These are phyloP conservation scores for Corchorus olitorius DNA, from an alignment of 345 rosid genomes.

Conservation along the genomic window DNA sequence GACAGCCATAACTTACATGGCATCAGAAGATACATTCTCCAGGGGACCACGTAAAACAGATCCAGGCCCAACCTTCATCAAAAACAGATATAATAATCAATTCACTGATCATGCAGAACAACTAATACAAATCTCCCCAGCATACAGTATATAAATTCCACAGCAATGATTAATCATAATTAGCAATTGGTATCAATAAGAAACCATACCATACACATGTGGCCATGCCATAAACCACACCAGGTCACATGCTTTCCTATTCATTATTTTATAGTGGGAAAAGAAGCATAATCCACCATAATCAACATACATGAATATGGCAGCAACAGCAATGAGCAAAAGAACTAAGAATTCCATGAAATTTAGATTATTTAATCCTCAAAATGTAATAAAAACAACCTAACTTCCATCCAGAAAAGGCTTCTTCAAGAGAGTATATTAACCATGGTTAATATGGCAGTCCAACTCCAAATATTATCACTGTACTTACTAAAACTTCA, in stretches of 20 bases:
- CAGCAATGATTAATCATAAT: background rate
- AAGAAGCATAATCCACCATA: background rate
- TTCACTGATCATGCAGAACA: constrained; percentile 7
- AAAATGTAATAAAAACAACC: background rate
- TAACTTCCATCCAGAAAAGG: background rate
- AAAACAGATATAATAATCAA: constrained; percentile 21
- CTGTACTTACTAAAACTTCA: background rate
- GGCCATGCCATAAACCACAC: background rate
- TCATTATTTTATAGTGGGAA: background rate
- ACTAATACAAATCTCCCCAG: constrained; percentile 8
- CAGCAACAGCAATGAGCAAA: background rate
- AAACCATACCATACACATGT: background rate
- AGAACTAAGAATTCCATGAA: background rate
- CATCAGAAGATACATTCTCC: constrained; percentile 76
- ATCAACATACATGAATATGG: background rate
- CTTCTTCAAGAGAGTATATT: background rate
- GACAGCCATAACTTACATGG: constrained; percentile 60
- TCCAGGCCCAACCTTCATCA: constrained; percentile 85
- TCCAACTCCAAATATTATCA: background rate
- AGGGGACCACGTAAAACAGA: constrained; percentile 91
- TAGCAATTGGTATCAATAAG: background rate
- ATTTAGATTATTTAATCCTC: background rate
- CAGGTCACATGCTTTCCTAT: background rate
- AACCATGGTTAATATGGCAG: background rate
- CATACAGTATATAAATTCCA: constrained; percentile 6